Evolutionary conservation across 2,329 filamentous ascomycete genomes (phyloP), one percentile per base, ranked within the genome.

Genomic region (Byssothecium circinans): DNA sequence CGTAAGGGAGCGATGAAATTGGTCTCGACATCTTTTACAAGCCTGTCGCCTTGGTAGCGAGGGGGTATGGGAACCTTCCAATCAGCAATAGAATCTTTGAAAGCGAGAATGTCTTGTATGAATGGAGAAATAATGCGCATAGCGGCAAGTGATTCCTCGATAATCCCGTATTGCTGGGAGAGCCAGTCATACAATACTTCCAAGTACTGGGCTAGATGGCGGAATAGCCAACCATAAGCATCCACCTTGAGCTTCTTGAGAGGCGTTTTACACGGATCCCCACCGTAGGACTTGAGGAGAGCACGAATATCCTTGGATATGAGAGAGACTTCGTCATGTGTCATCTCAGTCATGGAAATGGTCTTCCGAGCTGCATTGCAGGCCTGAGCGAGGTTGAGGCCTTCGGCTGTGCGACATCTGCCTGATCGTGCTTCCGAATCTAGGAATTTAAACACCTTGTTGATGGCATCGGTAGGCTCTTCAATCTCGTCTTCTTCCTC

Each of bases 1-100:
- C 64, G 54, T 8, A 72, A 53, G 1, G 64, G 67, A 1, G 40
- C 47, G 27, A 72, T 63, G 10, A 72, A 37, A 1, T 53, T 25
- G 14, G 17, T 37, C 1, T 61, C 45, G 4, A 69, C 58, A 6
- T 62, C 54, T 22, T 43, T 61, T 23, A 69, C 53, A 1, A 65
- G 45, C 6, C 56, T 45, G 2, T 64, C 61, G 6, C 53, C 55
- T 27, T 55, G 50, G 5, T 43, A 49, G 1, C 49, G 55, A 8
- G 45, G 46, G 7, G 53, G 38, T 2, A 65, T 27, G 1, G 39
- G 46, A 7, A 58, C 57, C 4, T 57, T 55, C 62, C 64, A 69
- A 1, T 33, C 44, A 0, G 57, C 34, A 2, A 69, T 51, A 2
- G 17, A 47, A 27, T 60, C 56, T 15, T 64, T 68, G 40, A 70